Conservation (phyloP, 345 rosid genomes). For the Citrus unshiu region DNA sequence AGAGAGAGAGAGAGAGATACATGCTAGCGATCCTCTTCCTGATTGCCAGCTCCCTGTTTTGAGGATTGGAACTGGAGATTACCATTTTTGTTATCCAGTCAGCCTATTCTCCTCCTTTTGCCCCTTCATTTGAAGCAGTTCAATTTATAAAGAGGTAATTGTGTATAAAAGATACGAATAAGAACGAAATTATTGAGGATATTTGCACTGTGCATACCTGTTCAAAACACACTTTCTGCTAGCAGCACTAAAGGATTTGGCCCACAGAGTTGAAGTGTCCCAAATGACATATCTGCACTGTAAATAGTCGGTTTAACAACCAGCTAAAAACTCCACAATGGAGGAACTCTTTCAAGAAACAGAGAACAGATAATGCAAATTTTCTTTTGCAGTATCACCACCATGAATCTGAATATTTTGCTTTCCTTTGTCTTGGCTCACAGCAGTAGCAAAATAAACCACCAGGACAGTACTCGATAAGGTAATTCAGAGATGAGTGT, state of each 20-base stretch:
- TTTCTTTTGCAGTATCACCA: not conserved
- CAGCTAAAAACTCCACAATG: not conserved
- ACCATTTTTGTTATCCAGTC: constrained; percentile 31
- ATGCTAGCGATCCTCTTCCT: constrained; percentile 70
- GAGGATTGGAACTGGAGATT: constrained; percentile 46
- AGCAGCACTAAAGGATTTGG: not conserved
- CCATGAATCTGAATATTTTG: not conserved
- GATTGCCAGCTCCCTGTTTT: constrained; percentile 58
- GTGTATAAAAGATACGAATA: not conserved
- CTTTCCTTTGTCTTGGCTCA: not conserved
- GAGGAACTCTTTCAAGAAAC: not conserved
- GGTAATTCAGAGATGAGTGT: not conserved
- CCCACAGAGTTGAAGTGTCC: not conserved
- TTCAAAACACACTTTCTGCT: not conserved
- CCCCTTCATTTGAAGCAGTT: not conserved
- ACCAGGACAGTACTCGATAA: not conserved
- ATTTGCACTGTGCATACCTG: not conserved
- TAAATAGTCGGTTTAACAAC: not conserved
- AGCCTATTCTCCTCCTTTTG: not conserved
- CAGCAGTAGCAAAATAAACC: not conserved
- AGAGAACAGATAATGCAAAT: not conserved
- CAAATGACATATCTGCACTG: not conserved
- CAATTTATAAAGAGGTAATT: not conserved
- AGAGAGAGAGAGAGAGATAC: constrained; percentile 26
- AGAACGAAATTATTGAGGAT: not conserved